A percentile compares a stretch with the other conserved stretches of the same genome.
Evolutionary conservation across 176 grass and related monocot genomes (phyloP).

Genomic region (Pontederia paniculata): DNA sequence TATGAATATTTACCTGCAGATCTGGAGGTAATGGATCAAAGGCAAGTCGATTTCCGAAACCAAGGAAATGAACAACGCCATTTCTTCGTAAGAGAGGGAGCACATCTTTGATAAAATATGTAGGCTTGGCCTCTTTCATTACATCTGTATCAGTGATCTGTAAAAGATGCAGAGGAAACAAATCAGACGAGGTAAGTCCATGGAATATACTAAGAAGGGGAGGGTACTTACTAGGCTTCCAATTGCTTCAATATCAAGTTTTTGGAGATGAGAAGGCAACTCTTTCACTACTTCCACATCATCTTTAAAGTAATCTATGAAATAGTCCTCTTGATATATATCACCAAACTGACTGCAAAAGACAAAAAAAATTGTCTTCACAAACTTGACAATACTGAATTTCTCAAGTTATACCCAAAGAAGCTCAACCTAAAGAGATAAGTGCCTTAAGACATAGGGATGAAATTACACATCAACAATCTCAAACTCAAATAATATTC

Average conservation of each 20-base stretch:
- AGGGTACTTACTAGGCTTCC: slow-evolving; percentile 60
- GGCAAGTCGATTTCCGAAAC: slow-evolving; percentile 87
- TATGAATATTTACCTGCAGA: slow-evolving; percentile 48
- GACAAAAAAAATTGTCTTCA: slow-evolving; percentile 1
- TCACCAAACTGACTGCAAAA: slow-evolving; percentile 79
- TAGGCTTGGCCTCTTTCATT: slow-evolving; percentile 66
- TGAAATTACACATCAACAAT: too few species aligned
- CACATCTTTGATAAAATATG: slow-evolving; percentile 44
- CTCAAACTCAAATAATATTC: not conserved
- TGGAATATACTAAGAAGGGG: not conserved
- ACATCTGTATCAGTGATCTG: slow-evolving; percentile 89
- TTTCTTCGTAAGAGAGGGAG: slow-evolving; percentile 63
- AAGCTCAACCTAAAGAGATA: not conserved
- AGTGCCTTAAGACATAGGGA: too few species aligned
- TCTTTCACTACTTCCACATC: slow-evolving; percentile 78
- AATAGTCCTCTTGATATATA: slow-evolving; percentile 92
- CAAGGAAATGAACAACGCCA: slow-evolving; percentile 65
- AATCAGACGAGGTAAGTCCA: not conserved
- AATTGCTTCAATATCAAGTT: slow-evolving; percentile 58
- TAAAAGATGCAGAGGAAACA: not conserved
- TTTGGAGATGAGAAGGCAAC: slow-evolving; percentile 52
- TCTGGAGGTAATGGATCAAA: slow-evolving; percentile 72
- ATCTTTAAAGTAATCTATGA: slow-evolving; percentile 66
- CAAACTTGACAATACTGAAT: not conserved
- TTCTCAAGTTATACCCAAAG: not conserved